Conservation (phyloP, 2,329 filamentous ascomycete species). For the Rhexocercosporidium sp. region DNA sequence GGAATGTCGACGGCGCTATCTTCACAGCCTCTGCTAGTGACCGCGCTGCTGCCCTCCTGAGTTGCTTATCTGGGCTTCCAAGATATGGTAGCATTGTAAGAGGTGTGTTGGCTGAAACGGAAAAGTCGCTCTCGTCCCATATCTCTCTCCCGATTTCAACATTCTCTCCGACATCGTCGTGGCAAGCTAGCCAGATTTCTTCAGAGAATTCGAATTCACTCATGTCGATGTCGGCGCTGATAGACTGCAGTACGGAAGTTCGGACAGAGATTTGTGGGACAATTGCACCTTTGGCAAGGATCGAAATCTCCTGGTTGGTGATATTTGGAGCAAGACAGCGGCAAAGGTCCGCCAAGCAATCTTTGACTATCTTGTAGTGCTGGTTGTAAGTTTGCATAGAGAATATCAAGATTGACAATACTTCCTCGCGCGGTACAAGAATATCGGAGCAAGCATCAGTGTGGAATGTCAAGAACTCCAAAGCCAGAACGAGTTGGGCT, state of each 20-base stretch:
- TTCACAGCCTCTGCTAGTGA: conserved; percentile 77
- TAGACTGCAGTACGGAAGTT: conserved; percentile 84
- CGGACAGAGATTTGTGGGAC: conserved; percentile 81
- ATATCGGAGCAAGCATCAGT: conserved; percentile 78
- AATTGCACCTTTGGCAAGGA: conserved; percentile 79
- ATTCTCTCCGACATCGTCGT: conserved; percentile 91
- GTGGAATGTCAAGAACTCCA: conserved; percentile 90
- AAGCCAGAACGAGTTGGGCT: conserved; percentile 84
- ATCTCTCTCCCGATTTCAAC: conserved; percentile 82
- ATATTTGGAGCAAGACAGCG: conserved; percentile 86
- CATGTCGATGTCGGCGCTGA: conserved; percentile 90
- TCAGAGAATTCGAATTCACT: conserved; percentile 85
- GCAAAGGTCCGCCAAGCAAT: conserved; percentile 86
- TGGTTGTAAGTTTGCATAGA: conserved; percentile 90
- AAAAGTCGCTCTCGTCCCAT: conserved; percentile 91
- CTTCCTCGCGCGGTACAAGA: conserved; percentile 75
- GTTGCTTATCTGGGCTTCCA: conserved; percentile 77
- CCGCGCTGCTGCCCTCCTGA: conserved; percentile 82
- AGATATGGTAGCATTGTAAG: conserved; percentile 77
- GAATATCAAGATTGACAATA: conserved; percentile 73
- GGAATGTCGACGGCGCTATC: conserved; percentile 63
- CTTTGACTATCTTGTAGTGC: conserved; percentile 94
- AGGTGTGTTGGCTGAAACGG: conserved; percentile 69
- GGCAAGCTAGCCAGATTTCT: conserved; percentile 91
- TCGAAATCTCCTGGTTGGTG: conserved; percentile 69